Conservation (phyloP, 331 rosid species). For the Cydonia oblonga region DNA sequence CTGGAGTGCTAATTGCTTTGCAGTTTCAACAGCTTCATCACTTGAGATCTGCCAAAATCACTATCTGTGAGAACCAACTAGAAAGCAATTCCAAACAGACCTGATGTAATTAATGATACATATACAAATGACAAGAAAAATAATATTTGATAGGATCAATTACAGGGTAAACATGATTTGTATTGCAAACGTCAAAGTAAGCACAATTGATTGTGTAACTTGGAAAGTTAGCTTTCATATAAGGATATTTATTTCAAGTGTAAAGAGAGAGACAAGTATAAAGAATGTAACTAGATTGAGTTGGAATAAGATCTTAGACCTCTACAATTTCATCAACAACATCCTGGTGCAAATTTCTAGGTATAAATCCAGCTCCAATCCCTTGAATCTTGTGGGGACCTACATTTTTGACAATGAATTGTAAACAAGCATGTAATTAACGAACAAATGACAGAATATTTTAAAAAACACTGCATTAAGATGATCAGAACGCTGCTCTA, state of each 20-base stretch:
- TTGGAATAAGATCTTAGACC: slow-evolving; percentile 24
- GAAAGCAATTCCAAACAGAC: neutral
- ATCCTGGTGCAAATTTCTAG: slow-evolving; percentile 77
- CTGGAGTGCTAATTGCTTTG: slow-evolving; percentile 85
- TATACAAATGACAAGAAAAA: no score
- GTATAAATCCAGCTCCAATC: slow-evolving; percentile 98
- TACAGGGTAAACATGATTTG: neutral
- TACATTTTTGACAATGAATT: slow-evolving; percentile 20
- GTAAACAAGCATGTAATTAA: slow-evolving; percentile 2
- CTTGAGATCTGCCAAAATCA: slow-evolving; percentile 68
- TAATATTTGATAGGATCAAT: neutral
- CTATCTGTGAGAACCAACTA: slow-evolving; percentile 6
- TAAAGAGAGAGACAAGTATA: neutral
- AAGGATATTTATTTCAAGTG: neutral
- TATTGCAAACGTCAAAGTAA: neutral
- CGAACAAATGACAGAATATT: neutral
- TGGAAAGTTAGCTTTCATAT: neutral
- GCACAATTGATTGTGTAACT: neutral
- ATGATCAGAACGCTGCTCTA: slow-evolving; percentile 12
- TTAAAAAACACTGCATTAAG: neutral
- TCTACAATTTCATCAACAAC: slow-evolving; percentile 77
- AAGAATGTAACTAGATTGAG: neutral
- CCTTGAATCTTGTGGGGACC: slow-evolving; percentile 99
- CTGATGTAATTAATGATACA: no score
- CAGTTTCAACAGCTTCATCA: slow-evolving; percentile 83